A percentile compares a stretch with the other conserved stretches of the same genome.
phyloP scores from a whole-genome alignment of 208 protist species.

The Crithidia expoeki region DNA sequence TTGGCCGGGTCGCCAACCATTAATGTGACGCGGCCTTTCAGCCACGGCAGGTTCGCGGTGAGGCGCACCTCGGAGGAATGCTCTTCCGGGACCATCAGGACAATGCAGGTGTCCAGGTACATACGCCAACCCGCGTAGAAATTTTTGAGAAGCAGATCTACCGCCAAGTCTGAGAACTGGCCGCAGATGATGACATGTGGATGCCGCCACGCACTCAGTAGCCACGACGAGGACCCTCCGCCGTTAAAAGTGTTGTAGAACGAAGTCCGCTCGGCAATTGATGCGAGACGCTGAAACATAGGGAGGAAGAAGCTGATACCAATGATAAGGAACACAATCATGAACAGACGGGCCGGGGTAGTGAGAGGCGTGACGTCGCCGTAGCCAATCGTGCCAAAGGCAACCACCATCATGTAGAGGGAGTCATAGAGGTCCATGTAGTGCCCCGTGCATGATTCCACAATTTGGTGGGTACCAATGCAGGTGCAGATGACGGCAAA shows the following conservation, averaged over 20 bases:
- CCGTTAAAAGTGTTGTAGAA: constrained; percentile 62
- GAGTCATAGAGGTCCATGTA: constrained; percentile 77
- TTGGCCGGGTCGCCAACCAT: constrained; percentile 71
- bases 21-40: constrained; percentile 71
- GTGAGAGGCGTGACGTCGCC: constrained; percentile 61
- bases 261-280: constrained; percentile 41
- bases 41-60: constrained; percentile 69
- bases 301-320: constrained; percentile 83
- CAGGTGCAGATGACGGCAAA: constrained; percentile 77
- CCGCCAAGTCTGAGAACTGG: constrained; percentile 59
- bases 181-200: constrained; percentile 82
- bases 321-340: constrained; percentile 70
- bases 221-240: constrained; percentile 33
- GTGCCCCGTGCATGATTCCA: constrained; percentile 54
- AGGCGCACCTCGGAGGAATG: constrained; percentile 62
- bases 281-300: constrained; percentile 57
- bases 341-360: constrained; percentile 68
- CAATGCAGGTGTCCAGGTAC: constrained; percentile 73
- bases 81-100: constrained; percentile 68
- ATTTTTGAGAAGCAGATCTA: constrained; percentile 74
- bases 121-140: constrained; percentile 85
- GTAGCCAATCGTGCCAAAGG: constrained; percentile 81
- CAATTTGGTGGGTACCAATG: constrained; percentile 75
- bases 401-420: constrained; percentile 73
- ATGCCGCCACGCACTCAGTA: constrained; percentile 22